A percentile compares a stretch with the other conserved stretches of the same genome.
phyloP scores from a whole-genome alignment of 768 basidiomycete species.

The Neoboletus brunneissimus region DNA sequence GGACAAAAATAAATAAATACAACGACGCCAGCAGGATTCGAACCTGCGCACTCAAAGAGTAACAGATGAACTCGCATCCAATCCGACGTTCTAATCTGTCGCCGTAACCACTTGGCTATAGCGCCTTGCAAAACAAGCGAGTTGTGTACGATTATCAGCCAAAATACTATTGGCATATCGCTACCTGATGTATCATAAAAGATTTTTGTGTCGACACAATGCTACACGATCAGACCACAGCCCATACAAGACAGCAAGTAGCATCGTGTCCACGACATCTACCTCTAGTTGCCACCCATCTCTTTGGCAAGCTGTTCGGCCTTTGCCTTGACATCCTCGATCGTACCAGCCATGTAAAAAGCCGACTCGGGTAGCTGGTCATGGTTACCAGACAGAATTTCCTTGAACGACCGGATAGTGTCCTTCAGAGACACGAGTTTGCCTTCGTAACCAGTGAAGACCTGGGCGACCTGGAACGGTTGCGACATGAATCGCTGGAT shows the following conservation, averaged over 20 bases:
- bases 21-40: conserved; percentile 64
- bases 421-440: conserved; percentile 96
- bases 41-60: conserved; percentile 70
- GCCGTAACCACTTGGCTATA: conserved; percentile 81
- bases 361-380: conserved; percentile 93
- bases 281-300: conserved; percentile 52
- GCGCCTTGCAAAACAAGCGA: conserved; percentile 38
- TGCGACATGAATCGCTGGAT: conserved; percentile 99
- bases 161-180: neutral
- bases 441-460: conserved; percentile 99
- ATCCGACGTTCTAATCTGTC: conserved; percentile 58
- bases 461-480: conserved; percentile 99
- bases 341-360: conserved; percentile 98
- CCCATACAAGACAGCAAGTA: conserved; percentile 4
- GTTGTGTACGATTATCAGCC: too few relatives aligned
- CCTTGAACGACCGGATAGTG: conserved; percentile 94
- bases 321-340: conserved; percentile 96
- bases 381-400: conserved; percentile 88
- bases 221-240: conserved; percentile 9
- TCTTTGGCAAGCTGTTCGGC: conserved; percentile 98
- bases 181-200: conserved; percentile 4
- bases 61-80: conserved; percentile 43
- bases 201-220: conserved; percentile 10
- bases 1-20: neutral
- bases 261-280: conserved; percentile 16